phyloP scores from a whole-genome alignment of 169 alveolate species.

The Eimeria maxima region DNA sequence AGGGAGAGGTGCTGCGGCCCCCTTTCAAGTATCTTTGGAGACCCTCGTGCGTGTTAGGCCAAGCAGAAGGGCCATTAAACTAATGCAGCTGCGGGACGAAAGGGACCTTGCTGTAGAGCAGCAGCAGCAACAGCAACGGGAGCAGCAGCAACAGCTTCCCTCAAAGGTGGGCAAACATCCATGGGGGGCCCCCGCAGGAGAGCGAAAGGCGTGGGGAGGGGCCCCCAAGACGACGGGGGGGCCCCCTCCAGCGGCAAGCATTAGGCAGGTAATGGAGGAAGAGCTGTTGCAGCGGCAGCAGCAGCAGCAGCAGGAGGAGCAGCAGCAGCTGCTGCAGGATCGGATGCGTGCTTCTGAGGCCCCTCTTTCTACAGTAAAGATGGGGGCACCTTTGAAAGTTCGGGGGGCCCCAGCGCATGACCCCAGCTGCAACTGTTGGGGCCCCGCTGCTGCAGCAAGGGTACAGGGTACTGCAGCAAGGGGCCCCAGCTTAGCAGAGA shows the following conservation, averaged over 20 bases:
- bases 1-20: background rate
- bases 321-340: conserved; percentile 4
- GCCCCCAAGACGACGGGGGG: background rate
- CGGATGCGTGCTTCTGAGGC: conserved; percentile 32
- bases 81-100: background rate
- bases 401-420: conserved; percentile 7
- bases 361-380: background rate
- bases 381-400: background rate
- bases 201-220: conserved; percentile 10
- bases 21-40: background rate
- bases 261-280: conserved; percentile 28
- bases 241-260: background rate
- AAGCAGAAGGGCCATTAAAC: background rate
- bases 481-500: conserved; percentile 37
- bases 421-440: conserved; percentile 30
- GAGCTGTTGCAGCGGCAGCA: conserved; percentile 51
- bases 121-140: too few species aligned
- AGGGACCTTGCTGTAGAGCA: background rate
- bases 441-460: conserved; percentile 36
- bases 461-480: background rate
- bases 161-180: background rate
- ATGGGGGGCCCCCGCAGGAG: background rate
- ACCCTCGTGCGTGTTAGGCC: conserved; percentile 4
- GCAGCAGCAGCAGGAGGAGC: conserved; percentile 19
- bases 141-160: too few species aligned